Conservation (phyloP, 495 filamentous ascomycete species). For the Penicillium lividum region DNA sequence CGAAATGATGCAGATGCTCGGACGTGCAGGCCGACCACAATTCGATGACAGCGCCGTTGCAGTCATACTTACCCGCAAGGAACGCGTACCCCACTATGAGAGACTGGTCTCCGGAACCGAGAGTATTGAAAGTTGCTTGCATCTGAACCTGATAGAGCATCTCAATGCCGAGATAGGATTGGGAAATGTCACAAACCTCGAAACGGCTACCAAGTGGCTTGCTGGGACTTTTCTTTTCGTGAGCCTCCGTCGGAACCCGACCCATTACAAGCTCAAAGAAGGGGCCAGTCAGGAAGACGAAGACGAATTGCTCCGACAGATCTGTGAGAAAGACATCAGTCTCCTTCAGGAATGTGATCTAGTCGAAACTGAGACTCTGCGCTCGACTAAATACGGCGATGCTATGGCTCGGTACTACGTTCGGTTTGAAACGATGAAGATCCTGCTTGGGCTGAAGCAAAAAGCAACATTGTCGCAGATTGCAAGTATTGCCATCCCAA, state of each 20-base stretch:
- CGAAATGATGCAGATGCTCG: constrained; percentile 98
- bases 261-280: constrained; percentile 72
- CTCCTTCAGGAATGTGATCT: constrained; percentile 64
- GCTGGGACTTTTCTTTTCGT: constrained; percentile 85
- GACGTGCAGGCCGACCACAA: constrained; percentile 88
- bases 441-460: constrained; percentile 61
- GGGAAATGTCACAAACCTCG: constrained; percentile 69
- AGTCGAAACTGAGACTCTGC: constrained; percentile 54
- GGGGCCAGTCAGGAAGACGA: constrained; percentile 53
- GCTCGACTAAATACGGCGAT: constrained; percentile 75
- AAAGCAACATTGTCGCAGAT: constrained; percentile 67
- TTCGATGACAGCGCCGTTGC: constrained; percentile 85
- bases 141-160: constrained; percentile 87
- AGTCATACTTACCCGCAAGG: constrained; percentile 77
- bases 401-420: constrained; percentile 95
- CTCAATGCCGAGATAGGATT: constrained; percentile 92
- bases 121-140: constrained; percentile 82
- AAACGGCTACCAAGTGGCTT: constrained; percentile 81
- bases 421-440: constrained; percentile 86
- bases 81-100: constrained; percentile 73
- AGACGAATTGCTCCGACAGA: constrained; percentile 72
- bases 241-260: constrained; percentile 75
- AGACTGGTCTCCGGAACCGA: constrained; percentile 82
- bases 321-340: constrained; percentile 77
- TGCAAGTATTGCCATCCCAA: constrained; percentile 50